These are phyloP conservation scores for Phytopythium mirpurense DNA, from an alignment of 352 stramenopile species.

Conservation along the genomic window DNA sequence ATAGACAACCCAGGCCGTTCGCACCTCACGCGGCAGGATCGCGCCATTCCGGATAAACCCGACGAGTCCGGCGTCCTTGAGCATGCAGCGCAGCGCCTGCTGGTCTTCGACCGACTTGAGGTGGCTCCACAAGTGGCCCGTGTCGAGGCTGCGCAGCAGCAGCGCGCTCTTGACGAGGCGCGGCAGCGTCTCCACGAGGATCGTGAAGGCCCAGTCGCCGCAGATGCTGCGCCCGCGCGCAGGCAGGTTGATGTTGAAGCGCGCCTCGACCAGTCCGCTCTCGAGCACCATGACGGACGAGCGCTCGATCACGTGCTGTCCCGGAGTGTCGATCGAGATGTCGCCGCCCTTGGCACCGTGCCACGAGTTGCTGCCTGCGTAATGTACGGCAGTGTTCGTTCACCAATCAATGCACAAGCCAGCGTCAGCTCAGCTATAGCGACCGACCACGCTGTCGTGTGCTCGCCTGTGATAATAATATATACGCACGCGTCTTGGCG, in stretches of 20 bases:
- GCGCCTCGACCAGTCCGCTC: conserved; percentile 83
- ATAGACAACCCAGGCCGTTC: not conserved
- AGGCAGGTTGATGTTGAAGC: conserved; percentile 95
- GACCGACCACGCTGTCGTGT: too few relatives aligned
- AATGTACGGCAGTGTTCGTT: not conserved
- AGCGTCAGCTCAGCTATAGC: not conserved
- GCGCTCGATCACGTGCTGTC: conserved; percentile 93
- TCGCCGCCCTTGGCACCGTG: conserved; percentile 91
- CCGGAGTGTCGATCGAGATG: conserved; percentile 90
- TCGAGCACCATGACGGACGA: conserved; percentile 80
- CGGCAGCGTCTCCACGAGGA: conserved; percentile 89
- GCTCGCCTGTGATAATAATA: too few relatives aligned
- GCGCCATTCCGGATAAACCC: conserved; percentile 93
- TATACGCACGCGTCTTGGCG: conserved; percentile 35
- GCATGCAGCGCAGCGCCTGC: conserved; percentile 77
- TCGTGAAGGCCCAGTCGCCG: conserved; percentile 89
- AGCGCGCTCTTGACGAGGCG: conserved; percentile 81
- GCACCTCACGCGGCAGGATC: conserved; percentile 82
- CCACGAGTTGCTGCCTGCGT: conserved; percentile 58
- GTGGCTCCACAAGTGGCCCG: conserved; percentile 69
- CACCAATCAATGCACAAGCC: not conserved
- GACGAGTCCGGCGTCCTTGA: conserved; percentile 80
- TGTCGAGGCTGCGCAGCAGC: conserved; percentile 68
- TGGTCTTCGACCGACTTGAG: conserved; percentile 93
- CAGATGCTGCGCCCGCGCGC: conserved; percentile 92